Percentiles rank a stretch among this genome's conserved stretches.
These are phyloP conservation scores for Pelargonium fulgidum DNA, from an alignment of 441 rosid genomes.

Conservation along the genomic window DNA sequence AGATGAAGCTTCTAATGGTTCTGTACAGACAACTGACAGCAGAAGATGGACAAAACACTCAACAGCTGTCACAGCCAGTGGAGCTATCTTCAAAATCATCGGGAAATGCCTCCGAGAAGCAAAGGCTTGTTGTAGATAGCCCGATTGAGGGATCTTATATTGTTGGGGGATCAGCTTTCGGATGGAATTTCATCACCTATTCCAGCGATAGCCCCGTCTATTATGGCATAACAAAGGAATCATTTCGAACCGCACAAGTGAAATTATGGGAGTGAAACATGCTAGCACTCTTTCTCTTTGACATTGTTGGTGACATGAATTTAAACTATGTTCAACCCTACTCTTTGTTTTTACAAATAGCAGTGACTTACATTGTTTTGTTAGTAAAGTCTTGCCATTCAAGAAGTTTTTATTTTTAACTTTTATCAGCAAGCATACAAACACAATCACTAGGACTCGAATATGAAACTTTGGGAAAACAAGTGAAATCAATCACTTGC, in stretches of 20 bases:
- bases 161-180: conserved; percentile 78
- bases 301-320: neutral
- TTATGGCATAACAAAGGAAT: conserved; percentile 62
- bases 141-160: conserved; percentile 29
- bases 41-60: conserved; percentile 27
- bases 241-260: conserved; percentile 48
- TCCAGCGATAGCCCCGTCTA: conserved; percentile 42
- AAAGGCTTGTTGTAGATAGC: conserved; percentile 21
- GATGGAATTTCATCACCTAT: conserved; percentile 76
- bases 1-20: conserved; percentile 54
- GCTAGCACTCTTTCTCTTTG: neutral
- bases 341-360: neutral
- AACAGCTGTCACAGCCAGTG: conserved; percentile 16
- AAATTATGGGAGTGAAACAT: conserved; percentile 18
- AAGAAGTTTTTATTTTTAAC: neutral
- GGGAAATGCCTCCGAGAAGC: conserved; percentile 24
- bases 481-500: no score
- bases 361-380: neutral
- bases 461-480: no score
- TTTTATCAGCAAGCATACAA: no score
- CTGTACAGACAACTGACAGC: conserved; percentile 46
- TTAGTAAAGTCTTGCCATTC: neutral
- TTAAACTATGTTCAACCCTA: neutral
- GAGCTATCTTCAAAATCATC: conserved; percentile 16
- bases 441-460: no score